Evolutionary conservation across 2,329 filamentous ascomycete species (phyloP).

Genomic region (Blastomyces percursus): DNA sequence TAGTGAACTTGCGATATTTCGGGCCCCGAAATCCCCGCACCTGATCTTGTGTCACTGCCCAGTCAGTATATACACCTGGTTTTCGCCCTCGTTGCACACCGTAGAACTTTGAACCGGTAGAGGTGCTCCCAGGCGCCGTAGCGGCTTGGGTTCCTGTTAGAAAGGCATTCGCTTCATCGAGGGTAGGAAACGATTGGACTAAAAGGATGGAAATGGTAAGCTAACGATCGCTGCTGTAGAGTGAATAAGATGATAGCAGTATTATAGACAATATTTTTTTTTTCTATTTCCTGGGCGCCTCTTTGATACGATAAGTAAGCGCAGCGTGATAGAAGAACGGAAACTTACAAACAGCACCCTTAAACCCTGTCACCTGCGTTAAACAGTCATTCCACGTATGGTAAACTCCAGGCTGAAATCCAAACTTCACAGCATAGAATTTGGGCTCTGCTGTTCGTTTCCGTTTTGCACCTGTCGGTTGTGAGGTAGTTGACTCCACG

Average conservation of each 20-base stretch:
- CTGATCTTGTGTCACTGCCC: conserved; percentile 60
- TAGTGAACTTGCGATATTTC: conserved; percentile 58
- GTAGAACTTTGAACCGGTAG: conserved; percentile 43
- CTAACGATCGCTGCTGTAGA: background rate
- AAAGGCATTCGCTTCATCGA: conserved; percentile 69
- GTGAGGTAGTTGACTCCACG: conserved; percentile 22
- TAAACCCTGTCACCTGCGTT: conserved; percentile 50
- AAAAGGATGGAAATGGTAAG: conserved; percentile 2
- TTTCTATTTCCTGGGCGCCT: background rate
- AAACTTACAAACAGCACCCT: conserved; percentile 57
- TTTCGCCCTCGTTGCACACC: conserved; percentile 48
- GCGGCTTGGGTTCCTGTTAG: conserved; percentile 49
- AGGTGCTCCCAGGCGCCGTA: conserved; percentile 22
- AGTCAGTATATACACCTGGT: conserved; percentile 53
- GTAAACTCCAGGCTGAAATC: conserved; percentile 52
- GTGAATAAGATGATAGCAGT: background rate
- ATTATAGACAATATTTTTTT: background rate
- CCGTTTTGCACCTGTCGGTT: conserved; percentile 42
- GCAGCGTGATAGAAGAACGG: background rate
- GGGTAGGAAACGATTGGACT: conserved; percentile 71
- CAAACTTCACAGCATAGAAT: conserved; percentile 54
- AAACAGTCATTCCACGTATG: conserved; percentile 53
- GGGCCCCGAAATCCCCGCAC: conserved; percentile 61
- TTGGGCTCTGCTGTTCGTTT: conserved; percentile 44
- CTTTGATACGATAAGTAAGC: background rate